Conservation (phyloP, 2,329 filamentous ascomycete genomes). For the Trichoderma hamatum region DNA sequence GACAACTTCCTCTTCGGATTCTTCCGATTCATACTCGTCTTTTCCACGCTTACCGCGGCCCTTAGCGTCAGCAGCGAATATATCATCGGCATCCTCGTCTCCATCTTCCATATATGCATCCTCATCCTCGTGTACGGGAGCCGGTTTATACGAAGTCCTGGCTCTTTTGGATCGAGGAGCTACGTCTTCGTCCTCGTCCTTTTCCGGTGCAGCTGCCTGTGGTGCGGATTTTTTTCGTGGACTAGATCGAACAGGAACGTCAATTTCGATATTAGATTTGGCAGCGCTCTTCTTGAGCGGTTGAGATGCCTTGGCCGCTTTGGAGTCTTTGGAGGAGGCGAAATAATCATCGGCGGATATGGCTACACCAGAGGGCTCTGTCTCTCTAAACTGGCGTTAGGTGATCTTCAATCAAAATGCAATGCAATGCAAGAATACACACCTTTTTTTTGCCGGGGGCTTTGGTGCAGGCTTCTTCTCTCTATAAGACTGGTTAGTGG, state of each 20-base stretch:
- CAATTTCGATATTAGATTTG: constrained; percentile 45
- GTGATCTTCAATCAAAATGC: not conserved
- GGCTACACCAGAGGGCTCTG: constrained; percentile 51
- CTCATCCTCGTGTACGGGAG: constrained; percentile 53
- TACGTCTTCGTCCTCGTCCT: constrained; percentile 37
- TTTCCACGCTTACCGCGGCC: constrained; percentile 67
- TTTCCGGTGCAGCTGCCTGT: constrained; percentile 35
- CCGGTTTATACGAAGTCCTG: constrained; percentile 46
- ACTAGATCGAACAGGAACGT: constrained; percentile 55
- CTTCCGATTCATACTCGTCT: constrained; percentile 75
- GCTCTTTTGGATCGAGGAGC: constrained; percentile 47
- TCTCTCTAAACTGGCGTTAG: constrained; percentile 38
- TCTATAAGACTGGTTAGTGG: constrained; percentile 31
- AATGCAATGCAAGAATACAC: constrained; percentile 43
- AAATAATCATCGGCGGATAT: constrained; percentile 64
- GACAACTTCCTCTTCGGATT: constrained; percentile 70
- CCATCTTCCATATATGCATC: constrained; percentile 68
- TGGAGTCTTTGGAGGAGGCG: constrained; percentile 49
- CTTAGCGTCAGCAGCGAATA: constrained; percentile 75
- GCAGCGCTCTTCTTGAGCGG: constrained; percentile 47
- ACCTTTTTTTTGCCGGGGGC: constrained; percentile 57
- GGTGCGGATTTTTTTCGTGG: constrained; percentile 51
- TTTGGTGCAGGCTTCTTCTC: constrained; percentile 59
- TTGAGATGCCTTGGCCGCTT: constrained; percentile 41
- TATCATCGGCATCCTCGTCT: constrained; percentile 74